Evolutionary conservation across 2,329 filamentous ascomycete species (phyloP).

Genomic region (Aspergillus intermedius): DNA sequence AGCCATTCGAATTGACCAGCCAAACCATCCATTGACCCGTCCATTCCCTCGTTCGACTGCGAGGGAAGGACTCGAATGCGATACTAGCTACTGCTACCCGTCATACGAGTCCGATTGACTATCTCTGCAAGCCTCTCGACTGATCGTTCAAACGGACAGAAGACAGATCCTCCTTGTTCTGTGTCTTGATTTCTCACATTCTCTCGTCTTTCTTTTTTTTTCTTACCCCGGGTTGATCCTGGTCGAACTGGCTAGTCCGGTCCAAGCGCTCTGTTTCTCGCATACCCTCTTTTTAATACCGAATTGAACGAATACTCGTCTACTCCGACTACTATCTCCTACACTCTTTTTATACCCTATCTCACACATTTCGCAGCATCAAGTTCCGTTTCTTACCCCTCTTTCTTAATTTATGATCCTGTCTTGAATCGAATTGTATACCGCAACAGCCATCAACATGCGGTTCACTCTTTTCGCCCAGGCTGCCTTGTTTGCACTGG

Average conservation of each 20-base stretch:
- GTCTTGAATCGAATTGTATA: neutral
- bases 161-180: neutral
- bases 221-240: constrained; percentile 24
- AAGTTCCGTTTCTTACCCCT: too few relatives aligned
- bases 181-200: neutral
- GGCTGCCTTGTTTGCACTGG: constrained; percentile 20
- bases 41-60: neutral
- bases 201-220: constrained; percentile 5
- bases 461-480: constrained; percentile 14
- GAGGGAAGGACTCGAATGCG: neutral
- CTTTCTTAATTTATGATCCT: neutral
- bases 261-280: neutral
- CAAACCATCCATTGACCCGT: neutral
- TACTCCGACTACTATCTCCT: neutral
- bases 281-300: constrained; percentile 6
- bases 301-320: neutral
- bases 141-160: neutral
- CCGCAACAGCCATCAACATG: constrained; percentile 14
- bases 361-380: neutral
- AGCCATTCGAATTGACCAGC: neutral
- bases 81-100: too few relatives aligned
- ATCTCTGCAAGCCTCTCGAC: neutral
- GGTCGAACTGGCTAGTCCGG: constrained; percentile 2
- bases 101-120: neutral
- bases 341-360: neutral